Percentiles rank a stretch among this genome's conserved stretches.
phyloP scores from a whole-genome alignment of 495 filamentous ascomycete species.

The Lasiosphaeris hirsuta region DNA sequence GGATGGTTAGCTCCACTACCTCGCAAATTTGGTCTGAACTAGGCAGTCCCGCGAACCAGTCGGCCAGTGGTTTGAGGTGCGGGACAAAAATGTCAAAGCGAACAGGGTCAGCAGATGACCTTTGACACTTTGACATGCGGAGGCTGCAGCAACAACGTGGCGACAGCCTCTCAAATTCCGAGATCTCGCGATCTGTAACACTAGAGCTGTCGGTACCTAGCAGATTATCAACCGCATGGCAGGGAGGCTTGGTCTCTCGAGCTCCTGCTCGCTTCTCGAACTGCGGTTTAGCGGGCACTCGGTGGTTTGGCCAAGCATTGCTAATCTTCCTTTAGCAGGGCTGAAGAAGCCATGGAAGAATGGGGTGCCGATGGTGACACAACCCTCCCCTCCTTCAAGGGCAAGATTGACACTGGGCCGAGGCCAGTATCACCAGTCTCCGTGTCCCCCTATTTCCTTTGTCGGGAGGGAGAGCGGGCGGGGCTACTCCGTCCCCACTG shows the following conservation, averaged over 20 bases:
- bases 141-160: no score
- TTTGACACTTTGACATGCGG: not conserved
- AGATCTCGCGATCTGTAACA: not conserved
- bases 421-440: no score
- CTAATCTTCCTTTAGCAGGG: not conserved
- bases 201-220: not conserved
- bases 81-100: not conserved
- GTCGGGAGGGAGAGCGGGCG: no score
- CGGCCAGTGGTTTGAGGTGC: not conserved
- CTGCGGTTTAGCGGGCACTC: no score
- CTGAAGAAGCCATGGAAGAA: slow-evolving; percentile 1
- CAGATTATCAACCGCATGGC: no score
- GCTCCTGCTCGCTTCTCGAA: no score
- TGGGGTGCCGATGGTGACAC: not conserved
- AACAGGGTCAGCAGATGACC: not conserved
- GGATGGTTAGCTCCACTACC: no score
- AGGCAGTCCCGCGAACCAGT: not conserved
- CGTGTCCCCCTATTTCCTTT: no score
- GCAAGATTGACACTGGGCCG: not conserved
- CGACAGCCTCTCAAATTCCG: not conserved
- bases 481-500: no score
- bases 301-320: not conserved
- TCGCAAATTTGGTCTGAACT: not conserved
- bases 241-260: not conserved
- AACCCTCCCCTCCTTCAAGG: not conserved